Evolutionary conservation across 2,329 filamentous ascomycete species (phyloP).

Genomic region (Penicillium sp.): DNA sequence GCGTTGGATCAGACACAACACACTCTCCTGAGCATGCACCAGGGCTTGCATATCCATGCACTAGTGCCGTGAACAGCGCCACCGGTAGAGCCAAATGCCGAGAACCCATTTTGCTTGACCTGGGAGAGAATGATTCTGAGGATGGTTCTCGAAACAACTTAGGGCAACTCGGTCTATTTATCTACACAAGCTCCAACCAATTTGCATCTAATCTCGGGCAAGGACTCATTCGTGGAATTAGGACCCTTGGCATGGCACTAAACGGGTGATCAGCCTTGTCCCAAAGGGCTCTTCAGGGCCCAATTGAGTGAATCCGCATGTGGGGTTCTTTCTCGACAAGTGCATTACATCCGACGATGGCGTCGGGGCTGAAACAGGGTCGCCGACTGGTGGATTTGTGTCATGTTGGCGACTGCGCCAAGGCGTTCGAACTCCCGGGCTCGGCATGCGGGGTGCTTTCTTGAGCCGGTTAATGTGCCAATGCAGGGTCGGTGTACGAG

Average conservation of each 20-base stretch:
- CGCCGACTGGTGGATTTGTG: constrained; percentile 1
- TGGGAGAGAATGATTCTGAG: not conserved
- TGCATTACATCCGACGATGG: not conserved
- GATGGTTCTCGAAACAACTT: not conserved
- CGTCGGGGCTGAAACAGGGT: not conserved
- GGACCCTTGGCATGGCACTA: not conserved
- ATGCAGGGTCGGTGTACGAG: not conserved
- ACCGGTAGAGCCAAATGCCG: not conserved
- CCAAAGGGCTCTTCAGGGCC: not conserved
- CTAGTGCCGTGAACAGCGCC: constrained; percentile 15
- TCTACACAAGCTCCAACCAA: not conserved
- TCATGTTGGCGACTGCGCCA: not conserved
- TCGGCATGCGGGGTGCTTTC: not conserved
- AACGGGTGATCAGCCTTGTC: constrained; percentile 3
- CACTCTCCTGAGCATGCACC: constrained; percentile 33
- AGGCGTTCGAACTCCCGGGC: not conserved
- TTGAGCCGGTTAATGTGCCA: not conserved
- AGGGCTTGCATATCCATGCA: constrained; percentile 30
- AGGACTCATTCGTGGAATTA: constrained; percentile 15
- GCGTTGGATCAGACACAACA: constrained; percentile 48
- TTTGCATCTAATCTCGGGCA: not conserved
- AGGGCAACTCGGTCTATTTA: not conserved
- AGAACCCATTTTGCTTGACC: constrained; percentile 6
- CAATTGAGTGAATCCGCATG: constrained; percentile 1
- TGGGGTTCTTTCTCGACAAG: not conserved